Evolutionary conservation across 768 basidiomycete genomes (phyloP).

Genomic region (Termitomyces heimii): DNA sequence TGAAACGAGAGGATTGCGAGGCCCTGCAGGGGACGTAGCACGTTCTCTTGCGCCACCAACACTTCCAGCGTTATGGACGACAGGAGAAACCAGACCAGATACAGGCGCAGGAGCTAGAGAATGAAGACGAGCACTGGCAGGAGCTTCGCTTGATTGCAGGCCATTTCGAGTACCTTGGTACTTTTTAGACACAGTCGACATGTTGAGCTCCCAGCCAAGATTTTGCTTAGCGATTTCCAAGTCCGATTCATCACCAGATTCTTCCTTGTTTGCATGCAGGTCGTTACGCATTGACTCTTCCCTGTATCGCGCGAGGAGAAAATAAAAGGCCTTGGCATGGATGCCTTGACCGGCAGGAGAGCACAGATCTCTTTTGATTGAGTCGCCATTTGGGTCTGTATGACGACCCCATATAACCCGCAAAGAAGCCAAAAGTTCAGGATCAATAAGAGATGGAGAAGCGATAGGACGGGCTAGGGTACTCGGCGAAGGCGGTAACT

Average conservation of each 20-base stretch:
- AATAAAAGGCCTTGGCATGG: slow-evolving; percentile 87
- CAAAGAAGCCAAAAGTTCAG: slow-evolving; percentile 71
- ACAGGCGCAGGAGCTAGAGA: slow-evolving; percentile 10
- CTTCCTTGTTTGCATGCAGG: slow-evolving; percentile 42
- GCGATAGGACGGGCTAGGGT: slow-evolving; percentile 66
- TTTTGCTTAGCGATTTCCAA: slow-evolving; percentile 27
- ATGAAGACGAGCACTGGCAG: slow-evolving; percentile 14
- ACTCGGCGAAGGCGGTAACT: slow-evolving; percentile 57
- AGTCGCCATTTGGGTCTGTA: slow-evolving; percentile 44
- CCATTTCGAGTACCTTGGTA: slow-evolving; percentile 20
- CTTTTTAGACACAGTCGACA: slow-evolving; percentile 20
- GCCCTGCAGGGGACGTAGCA: slow-evolving; percentile 46
- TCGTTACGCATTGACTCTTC: slow-evolving; percentile 44
- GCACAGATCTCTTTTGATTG: slow-evolving; percentile 61
- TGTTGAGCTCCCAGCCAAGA: slow-evolving; percentile 33
- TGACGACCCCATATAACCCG: slow-evolving; percentile 82
- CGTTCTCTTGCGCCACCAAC: slow-evolving; percentile 28
- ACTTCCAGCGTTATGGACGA: slow-evolving; percentile 15
- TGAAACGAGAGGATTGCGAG: slow-evolving; percentile 30
- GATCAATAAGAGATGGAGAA: slow-evolving; percentile 66
- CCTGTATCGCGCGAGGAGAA: slow-evolving; percentile 70
- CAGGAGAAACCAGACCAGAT: slow-evolving; percentile 14
- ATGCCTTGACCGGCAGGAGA: slow-evolving; percentile 64
- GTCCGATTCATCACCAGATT: slow-evolving; percentile 14
- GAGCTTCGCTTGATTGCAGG: slow-evolving; percentile 12